Percentiles rank a stretch among this genome's conserved stretches.
phyloP scores from a whole-genome alignment of 2,329 filamentous ascomycete species.

The Polytolypa hystricis region DNA sequence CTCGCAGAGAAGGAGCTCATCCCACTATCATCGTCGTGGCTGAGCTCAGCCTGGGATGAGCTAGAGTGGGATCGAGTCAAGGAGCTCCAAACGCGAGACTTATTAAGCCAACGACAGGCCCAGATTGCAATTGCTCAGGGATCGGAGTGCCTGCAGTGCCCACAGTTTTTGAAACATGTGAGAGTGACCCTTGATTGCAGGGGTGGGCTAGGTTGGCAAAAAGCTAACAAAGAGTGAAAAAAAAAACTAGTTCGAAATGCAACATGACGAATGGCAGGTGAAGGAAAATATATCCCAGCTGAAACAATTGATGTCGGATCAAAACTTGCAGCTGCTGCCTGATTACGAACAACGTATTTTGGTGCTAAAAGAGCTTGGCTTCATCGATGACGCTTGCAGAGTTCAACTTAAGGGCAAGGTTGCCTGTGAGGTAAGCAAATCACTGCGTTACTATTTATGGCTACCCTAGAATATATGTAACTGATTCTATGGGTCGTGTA shows the following conservation, averaged over 20 bases:
- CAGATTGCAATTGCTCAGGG: constrained; percentile 53
- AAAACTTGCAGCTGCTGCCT: constrained; percentile 87
- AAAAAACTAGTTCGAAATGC: constrained; percentile 71
- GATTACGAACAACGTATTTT: constrained; percentile 94
- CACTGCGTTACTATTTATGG: too few species aligned
- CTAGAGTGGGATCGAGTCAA: constrained; percentile 71
- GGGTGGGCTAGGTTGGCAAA: neutral
- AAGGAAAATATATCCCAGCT: constrained; percentile 85
- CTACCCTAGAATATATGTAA: constrained; percentile 4
- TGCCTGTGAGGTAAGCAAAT: constrained; percentile 60
- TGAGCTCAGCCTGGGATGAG: constrained; percentile 67
- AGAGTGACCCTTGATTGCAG: constrained; percentile 13
- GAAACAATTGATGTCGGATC: constrained; percentile 82
- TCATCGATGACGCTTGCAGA: constrained; percentile 75
- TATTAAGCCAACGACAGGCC: constrained; percentile 59
- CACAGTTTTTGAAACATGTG: constrained; percentile 77
- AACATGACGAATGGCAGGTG: constrained; percentile 92
- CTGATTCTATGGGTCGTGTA: constrained; percentile 18
- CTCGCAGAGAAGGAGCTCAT: constrained; percentile 59
- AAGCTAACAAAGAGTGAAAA: constrained; percentile 20
- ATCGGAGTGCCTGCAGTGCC: constrained; percentile 58
- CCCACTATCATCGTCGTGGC: constrained; percentile 63
- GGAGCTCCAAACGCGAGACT: constrained; percentile 68
- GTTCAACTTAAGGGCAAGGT: constrained; percentile 98
- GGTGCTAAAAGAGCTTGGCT: constrained; percentile 82